Conservation (phyloP, 2,329 filamentous ascomycete genomes). For the Cyclaneusma minus region DNA sequence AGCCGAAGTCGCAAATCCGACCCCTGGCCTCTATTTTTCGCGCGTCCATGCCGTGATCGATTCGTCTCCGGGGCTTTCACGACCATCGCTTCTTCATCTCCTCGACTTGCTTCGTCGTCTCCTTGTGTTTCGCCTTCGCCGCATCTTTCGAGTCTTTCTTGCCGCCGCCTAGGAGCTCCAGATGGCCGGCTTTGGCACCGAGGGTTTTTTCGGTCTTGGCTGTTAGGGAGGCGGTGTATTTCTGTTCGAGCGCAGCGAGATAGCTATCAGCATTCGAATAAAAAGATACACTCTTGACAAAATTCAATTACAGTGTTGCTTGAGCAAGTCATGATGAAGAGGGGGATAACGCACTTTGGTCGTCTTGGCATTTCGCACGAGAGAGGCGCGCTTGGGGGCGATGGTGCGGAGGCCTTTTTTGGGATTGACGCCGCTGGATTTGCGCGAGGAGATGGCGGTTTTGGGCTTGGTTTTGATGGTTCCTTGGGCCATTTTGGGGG, state of each 20-base stretch:
- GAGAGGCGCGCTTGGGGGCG: slow-evolving; percentile 46
- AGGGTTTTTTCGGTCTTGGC: slow-evolving; percentile 52
- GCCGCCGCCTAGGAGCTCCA: slow-evolving; percentile 51
- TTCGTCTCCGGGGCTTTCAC: too few relatives aligned
- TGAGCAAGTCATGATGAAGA: neutral
- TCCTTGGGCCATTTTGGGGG: slow-evolving; percentile 20
- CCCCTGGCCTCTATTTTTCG: too few relatives aligned
- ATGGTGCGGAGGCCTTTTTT: slow-evolving; percentile 46
- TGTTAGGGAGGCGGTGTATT: slow-evolving; percentile 45
- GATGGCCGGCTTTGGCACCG: slow-evolving; percentile 51
- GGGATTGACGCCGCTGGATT: slow-evolving; percentile 25
- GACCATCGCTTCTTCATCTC: slow-evolving; percentile 16
- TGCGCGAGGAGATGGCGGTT: slow-evolving; percentile 11
- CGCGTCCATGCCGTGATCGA: too few relatives aligned
- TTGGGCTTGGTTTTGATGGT: slow-evolving; percentile 17
- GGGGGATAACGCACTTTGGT: slow-evolving; percentile 31
- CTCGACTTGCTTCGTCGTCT: slow-evolving; percentile 20
- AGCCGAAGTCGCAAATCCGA: too few relatives aligned
- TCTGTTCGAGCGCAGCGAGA: slow-evolving; percentile 23
- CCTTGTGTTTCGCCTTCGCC: slow-evolving; percentile 20
- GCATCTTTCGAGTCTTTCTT: slow-evolving; percentile 42
- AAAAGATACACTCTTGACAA: slow-evolving; percentile 1
- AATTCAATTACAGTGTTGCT: neutral
- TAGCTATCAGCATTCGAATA: too few relatives aligned
- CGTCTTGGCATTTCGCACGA: slow-evolving; percentile 45